Percentiles rank a stretch among this genome's conserved stretches.
phyloP scores from a whole-genome alignment of 345 rosid genomes.

The Abelmoschus esculentus region DNA sequence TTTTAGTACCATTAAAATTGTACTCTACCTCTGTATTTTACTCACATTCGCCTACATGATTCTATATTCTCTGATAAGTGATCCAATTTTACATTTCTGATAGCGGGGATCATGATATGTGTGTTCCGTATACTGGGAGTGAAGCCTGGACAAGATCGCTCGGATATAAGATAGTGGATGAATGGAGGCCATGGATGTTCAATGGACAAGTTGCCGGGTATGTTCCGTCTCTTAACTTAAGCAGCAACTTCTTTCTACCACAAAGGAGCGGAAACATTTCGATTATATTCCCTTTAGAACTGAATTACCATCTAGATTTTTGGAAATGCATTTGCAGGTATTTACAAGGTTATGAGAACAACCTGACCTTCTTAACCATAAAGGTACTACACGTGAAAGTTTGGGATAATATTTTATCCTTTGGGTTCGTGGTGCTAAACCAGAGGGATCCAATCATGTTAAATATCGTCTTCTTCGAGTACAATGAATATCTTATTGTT shows the following conservation, averaged over 20 bases:
- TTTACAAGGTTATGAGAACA: constrained; percentile 61
- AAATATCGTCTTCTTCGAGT: too few relatives aligned
- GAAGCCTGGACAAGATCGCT: constrained; percentile 87
- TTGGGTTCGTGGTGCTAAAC: too few relatives aligned
- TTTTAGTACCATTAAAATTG: too few relatives aligned
- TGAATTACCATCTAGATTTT: neutral
- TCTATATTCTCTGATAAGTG: constrained; percentile 2
- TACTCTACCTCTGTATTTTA: too few relatives aligned
- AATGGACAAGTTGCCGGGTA: constrained; percentile 70
- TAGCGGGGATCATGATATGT: constrained; percentile 65
- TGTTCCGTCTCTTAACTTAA: too few relatives aligned
- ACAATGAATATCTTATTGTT: too few relatives aligned
- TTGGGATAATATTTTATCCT: too few relatives aligned
- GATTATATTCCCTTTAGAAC: neutral
- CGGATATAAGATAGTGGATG: constrained; percentile 62
- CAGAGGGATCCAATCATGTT: too few relatives aligned
- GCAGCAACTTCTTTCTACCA: too few relatives aligned
- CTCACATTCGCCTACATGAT: too few relatives aligned
- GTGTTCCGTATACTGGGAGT: constrained; percentile 86
- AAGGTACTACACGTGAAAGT: constrained; percentile 32
- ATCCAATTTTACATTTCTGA: neutral
- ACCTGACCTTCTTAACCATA: constrained; percentile 74
- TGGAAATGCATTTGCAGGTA: constrained; percentile 32
- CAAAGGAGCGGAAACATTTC: too few relatives aligned
- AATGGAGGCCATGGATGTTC: constrained; percentile 85